Base-by-base conservation (phyloP, 495 filamentous ascomycete species). In the Hypoxylon perforatum region DNA sequence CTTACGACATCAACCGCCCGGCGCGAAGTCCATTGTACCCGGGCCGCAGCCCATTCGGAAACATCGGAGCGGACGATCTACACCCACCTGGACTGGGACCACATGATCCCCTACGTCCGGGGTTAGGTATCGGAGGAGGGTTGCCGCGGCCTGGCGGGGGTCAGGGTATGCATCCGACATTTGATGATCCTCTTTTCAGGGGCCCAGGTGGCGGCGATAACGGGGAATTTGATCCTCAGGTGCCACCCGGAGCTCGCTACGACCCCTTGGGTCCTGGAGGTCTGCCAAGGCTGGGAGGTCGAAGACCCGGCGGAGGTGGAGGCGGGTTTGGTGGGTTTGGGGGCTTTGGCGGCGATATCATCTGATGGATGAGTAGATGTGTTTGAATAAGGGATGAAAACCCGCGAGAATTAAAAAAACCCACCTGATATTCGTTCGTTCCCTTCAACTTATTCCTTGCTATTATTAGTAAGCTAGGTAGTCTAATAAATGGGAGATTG, bases 91-190 rank as follows among this genome's bases (percentile, higher is more conserved):
- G 94, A 11, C 75, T 98, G 10, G 95, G 92, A 0, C 94, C 93
- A 0, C 75, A 92, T 72, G 92, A 97, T 78, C 93, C 94, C 1
- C 71, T 97, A 3, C 76, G 90, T 17, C 88, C 88, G 6, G 80
- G 83, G 10, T 83, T 92, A 58, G 84, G 84, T 10, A 73, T 75
- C 0, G 79, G 84, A 17, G 80, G 78, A 38, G 78, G 78, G 14
- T 54, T 77, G 2, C 83, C 84, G 57, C 79, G 87, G 36, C 77
- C 78, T 2, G 77, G 81, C 30, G 86, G 87, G 0, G 85, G 84
- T 4, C 87, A 89, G 41, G 95, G 95, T 1, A 98, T 98, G 95
- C 91, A 97, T 77, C 95, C 95, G 0, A 96, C 92, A 0, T 94
- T 96, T 69, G 92, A 97, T 71, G 95, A 98, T 75, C 93, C 92